phyloP scores from a whole-genome alignment of 345 rosid species.

The Eucalyptus pauciflora region DNA sequence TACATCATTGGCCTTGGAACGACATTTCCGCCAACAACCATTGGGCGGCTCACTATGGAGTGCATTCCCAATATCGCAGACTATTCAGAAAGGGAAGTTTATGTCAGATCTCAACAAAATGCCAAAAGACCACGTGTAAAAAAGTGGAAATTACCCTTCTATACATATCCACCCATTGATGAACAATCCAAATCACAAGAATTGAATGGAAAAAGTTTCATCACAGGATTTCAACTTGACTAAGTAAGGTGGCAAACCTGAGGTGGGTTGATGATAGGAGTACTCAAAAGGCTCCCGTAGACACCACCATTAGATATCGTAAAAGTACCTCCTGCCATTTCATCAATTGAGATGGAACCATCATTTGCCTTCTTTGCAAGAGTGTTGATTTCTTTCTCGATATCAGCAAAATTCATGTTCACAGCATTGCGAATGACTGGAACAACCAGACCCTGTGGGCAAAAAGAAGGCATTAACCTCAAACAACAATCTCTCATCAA shows the following conservation, averaged over 20 bases:
- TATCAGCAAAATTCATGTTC: constrained; percentile 75
- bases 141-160: background rate
- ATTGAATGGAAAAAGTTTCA: background rate
- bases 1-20: constrained; percentile 82
- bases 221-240: background rate
- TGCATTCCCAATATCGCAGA: constrained; percentile 87
- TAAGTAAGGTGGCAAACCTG: constrained; percentile 36
- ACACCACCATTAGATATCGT: constrained; percentile 84
- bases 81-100: constrained; percentile 6
- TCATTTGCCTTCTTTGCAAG: constrained; percentile 90
- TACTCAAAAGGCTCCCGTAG: constrained; percentile 92
- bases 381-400: constrained; percentile 81
- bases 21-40: constrained; percentile 62
- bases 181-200: background rate
- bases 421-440: constrained; percentile 69
- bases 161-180: background rate
- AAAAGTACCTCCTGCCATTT: constrained; percentile 98
- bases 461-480: background rate
- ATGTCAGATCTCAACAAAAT: background rate
- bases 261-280: constrained; percentile 99
- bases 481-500: background rate
- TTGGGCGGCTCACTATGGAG: constrained; percentile 67
- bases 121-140: background rate
- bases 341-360: constrained; percentile 92
- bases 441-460: constrained; percentile 74